Evolutionary conservation across 108 stramenopile genomes (phyloP), one percentile per base, ranked within the genome.

Genomic region (Tribonema minus): DNA sequence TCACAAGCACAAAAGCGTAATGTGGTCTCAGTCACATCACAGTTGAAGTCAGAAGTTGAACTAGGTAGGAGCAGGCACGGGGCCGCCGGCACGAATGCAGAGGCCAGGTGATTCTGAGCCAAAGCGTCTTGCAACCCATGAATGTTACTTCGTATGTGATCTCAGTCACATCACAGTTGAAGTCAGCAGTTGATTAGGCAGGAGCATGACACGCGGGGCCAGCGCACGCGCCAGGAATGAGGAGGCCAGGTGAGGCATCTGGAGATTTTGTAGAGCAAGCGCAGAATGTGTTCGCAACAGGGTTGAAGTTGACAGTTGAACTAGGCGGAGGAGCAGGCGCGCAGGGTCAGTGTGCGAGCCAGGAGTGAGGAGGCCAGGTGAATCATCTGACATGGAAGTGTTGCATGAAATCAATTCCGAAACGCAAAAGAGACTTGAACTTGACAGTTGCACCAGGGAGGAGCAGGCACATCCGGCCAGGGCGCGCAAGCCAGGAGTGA

Each of bases 261-360:
- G 39, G 40, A 58, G 71, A 12, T 23, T 37, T 3, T 59, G 71
- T 15, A 61, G 60, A 37, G 71, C 33, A 35, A 37, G 60, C 71
- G 27, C 30, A 23, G 71, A 72, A 28, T 59, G 71, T 36, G 71
- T 58, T 1, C 3, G 60, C 59, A 7, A 59, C 37, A 72, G 36
- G 58, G 25, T 37, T 0, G 59, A 61, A 3, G 40, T 37, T 35
- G 28, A 6, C 29, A 30, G n/a, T n/a, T n/a, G n/a, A n/a, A n/a
- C n/a, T n/a, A 72, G 72, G 32, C 33, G 29, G 38, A 67, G 76
- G 37, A 67, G 29, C 66, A 68, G 58, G 66, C 41, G 12, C 41
- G 63, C 66, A 39, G 76, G 15, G 76, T 64, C 38, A 41, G 37
- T 1, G 61, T 39, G 37, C 71, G 61, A n/a, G 37, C 15, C 62